These are phyloP conservation scores for Botrytis deweyae DNA, from an alignment of 2,329 filamentous ascomycete species.

Conservation along the genomic window DNA sequence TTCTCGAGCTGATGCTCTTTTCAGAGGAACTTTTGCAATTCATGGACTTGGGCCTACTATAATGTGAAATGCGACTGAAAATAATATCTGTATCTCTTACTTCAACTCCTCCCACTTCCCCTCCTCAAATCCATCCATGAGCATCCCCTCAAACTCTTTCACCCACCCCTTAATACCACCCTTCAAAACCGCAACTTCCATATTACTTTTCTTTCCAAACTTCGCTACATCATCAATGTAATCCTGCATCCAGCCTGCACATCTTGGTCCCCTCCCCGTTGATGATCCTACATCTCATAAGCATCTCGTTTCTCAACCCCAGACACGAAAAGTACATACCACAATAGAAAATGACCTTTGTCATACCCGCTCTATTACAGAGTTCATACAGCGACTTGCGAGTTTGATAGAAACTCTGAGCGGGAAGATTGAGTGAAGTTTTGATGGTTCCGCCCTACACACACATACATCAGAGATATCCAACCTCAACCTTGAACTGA, in stretches of 20 bases:
- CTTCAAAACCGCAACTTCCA: conserved; percentile 50
- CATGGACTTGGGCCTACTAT: neutral
- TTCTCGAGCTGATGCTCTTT: neutral
- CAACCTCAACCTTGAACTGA: neutral
- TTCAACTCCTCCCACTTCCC: conserved; percentile 39
- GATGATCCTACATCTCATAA: conserved; percentile 47
- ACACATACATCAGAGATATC: neutral
- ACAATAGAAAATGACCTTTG: conserved; percentile 55
- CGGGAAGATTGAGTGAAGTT: conserved; percentile 57
- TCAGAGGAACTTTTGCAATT: neutral
- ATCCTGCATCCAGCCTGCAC: conserved; percentile 57
- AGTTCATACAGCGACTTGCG: conserved; percentile 50
- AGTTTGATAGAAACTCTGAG: conserved; percentile 54
- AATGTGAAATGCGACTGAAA: neutral
- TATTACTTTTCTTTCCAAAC: conserved; percentile 41
- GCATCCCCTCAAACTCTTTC: conserved; percentile 46
- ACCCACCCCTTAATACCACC: conserved; percentile 58
- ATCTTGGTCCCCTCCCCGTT: conserved; percentile 50
- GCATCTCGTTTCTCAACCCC: neutral
- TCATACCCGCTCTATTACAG: conserved; percentile 50
- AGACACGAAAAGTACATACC: conserved; percentile 41
- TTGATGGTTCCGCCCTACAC: conserved; percentile 57
- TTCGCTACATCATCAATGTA: conserved; percentile 49
- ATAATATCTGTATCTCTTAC: conserved; percentile 18
- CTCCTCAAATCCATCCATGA: conserved; percentile 54